phyloP scores from a whole-genome alignment of 768 basidiomycete genomes.

The Scleroderma citrinum region DNA sequence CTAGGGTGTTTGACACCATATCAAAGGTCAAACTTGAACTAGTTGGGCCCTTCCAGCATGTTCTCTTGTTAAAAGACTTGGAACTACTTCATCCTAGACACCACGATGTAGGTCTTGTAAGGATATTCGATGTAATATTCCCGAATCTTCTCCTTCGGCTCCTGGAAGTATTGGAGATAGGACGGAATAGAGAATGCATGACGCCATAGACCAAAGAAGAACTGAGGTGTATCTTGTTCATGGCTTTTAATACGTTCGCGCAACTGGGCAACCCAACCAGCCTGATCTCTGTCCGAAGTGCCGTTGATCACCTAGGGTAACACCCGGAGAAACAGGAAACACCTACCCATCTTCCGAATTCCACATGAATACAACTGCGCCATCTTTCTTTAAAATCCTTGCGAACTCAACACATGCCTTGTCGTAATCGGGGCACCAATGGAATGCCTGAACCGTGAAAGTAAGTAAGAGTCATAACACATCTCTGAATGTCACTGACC shows the following conservation, averaged over 20 bases:
- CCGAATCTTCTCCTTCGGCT: constrained; percentile 53
- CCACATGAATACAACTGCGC: constrained; percentile 75
- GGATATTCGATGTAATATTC: constrained; percentile 61
- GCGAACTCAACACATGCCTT: constrained; percentile 70
- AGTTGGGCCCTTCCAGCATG: too few species aligned
- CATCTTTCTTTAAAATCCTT: constrained; percentile 73
- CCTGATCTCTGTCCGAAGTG: constrained; percentile 58
- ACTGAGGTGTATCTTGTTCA: constrained; percentile 77
- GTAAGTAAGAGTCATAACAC: not conserved
- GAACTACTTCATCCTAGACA: constrained; percentile 39
- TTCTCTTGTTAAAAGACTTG: too few species aligned
- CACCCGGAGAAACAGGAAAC: not conserved
- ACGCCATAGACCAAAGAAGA: constrained; percentile 71
- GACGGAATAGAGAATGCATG: constrained; percentile 55
- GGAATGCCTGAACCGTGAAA: constrained; percentile 61
- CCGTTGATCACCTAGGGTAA: constrained; percentile 29
- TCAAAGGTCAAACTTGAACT: constrained; percentile 36
- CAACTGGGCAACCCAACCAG: constrained; percentile 69
- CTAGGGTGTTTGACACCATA: not conserved
- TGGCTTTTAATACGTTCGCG: constrained; percentile 64
- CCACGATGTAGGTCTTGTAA: constrained; percentile 61
- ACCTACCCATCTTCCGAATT: constrained; percentile 79
- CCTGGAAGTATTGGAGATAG: constrained; percentile 56
- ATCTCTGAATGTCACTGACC: constrained; percentile 30
- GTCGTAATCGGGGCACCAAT: constrained; percentile 85